A percentile compares a stretch with the other conserved stretches of the same genome.
phyloP scores from a whole-genome alignment of 2,329 filamentous ascomycete genomes.

The Xylariaceae sp. region DNA sequence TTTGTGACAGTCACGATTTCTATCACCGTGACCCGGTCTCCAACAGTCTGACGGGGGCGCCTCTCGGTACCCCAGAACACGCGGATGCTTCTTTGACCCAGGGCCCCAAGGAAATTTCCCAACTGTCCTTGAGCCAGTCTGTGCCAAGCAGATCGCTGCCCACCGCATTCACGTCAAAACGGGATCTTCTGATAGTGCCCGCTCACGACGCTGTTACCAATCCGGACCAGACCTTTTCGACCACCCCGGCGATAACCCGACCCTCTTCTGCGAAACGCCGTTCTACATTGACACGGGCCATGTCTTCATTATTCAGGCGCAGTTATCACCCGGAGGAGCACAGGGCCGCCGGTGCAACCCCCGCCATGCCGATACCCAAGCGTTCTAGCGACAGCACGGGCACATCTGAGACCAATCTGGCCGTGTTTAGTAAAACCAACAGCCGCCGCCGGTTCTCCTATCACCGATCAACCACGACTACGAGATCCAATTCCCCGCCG shows the following conservation, averaged over 20 bases:
- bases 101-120: conserved; percentile 19
- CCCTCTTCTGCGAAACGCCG: conserved; percentile 19
- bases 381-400: conserved; percentile 25
- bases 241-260: conserved; percentile 15
- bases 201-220: conserved; percentile 16
- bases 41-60: conserved; percentile 18
- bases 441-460: conserved; percentile 31
- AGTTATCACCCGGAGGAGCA: conserved; percentile 27
- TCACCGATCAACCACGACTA: conserved; percentile 27
- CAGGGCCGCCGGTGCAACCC: conserved; percentile 1
- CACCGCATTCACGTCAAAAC: conserved; percentile 8
- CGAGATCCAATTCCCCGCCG: conserved; percentile 31
- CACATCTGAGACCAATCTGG: conserved; percentile 22
- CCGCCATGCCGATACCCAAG: conserved; percentile 20
- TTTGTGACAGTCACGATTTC: conserved; percentile 37
- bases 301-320: conserved; percentile 28
- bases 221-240: conserved; percentile 16
- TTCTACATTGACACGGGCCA: conserved; percentile 23
- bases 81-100: conserved; percentile 18
- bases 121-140: conserved; percentile 11
- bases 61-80: conserved; percentile 20
- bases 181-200: conserved; percentile 6
- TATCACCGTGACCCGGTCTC: conserved; percentile 26
- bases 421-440: conserved; percentile 21
- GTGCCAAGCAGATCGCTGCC: conserved; percentile 8